Evolutionary conservation across 768 basidiomycete species (phyloP).

Genomic region (Lanmaoa pseudosensibilis): DNA sequence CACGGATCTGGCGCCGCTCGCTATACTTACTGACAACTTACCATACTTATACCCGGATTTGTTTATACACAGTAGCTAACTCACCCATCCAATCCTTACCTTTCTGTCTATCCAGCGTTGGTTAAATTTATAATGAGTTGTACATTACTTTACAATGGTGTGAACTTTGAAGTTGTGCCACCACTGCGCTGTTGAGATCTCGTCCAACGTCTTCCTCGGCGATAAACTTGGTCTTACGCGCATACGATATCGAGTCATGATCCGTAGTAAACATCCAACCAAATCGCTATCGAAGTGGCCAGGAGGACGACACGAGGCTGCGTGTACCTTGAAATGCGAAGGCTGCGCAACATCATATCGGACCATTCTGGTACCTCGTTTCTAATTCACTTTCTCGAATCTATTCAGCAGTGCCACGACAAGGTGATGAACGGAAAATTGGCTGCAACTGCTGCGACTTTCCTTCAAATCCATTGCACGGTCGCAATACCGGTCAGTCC

Average conservation of each 20-base stretch:
- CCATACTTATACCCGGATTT: conserved; percentile 23
- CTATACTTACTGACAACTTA: conserved; percentile 15
- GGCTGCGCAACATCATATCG: conserved; percentile 15
- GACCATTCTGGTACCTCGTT: conserved; percentile 6
- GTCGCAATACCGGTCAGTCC: neutral
- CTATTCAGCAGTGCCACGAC: neutral
- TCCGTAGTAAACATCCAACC: neutral
- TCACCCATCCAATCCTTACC: conserved; percentile 6
- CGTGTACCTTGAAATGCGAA: neutral
- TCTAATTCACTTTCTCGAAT: conserved; percentile 10
- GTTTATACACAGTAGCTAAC: conserved; percentile 21
- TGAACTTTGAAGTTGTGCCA: neutral
- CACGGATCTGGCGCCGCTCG: conserved; percentile 2
- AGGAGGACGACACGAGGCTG: conserved; percentile 28
- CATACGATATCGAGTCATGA: neutral
- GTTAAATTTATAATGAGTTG: neutral
- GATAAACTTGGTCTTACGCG: neutral
- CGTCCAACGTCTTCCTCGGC: neutral
- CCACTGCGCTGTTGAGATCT: neutral
- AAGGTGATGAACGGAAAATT: neutral
- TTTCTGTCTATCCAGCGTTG: neutral
- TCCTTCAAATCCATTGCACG: neutral
- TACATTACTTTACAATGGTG: neutral
- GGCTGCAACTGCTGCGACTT: neutral
- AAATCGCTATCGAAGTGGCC: conserved; percentile 11